Evolutionary conservation across 768 basidiomycete genomes (phyloP).

Genomic region (Fistulinella prunicolor): DNA sequence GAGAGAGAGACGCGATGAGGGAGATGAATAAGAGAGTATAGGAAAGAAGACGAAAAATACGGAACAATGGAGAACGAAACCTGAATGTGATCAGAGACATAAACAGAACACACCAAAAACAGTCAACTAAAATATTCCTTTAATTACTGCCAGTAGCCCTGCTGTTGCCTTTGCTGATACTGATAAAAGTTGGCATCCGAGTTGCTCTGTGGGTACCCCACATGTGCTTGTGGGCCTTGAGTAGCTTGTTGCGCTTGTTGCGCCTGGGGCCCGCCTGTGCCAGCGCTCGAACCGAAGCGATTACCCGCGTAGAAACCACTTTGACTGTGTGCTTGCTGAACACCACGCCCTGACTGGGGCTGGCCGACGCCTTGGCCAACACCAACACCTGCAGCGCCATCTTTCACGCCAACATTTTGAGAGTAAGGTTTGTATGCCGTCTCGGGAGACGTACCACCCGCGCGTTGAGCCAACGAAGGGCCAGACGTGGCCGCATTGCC

Average conservation of each 20-base stretch:
- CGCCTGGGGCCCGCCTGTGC: conserved; percentile 45
- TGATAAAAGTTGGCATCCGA: conserved; percentile 69
- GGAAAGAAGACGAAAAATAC: conserved; percentile 6
- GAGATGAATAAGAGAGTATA: not conserved
- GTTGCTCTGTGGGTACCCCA: conserved; percentile 50
- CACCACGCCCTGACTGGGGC: conserved; percentile 41
- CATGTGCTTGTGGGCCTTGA: conserved; percentile 39
- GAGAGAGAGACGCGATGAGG: conserved; percentile 5
- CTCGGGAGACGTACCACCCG: conserved; percentile 61
- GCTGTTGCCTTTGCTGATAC: conserved; percentile 65
- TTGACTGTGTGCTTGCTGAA: conserved; percentile 43
- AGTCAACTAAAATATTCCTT: conserved; percentile 9
- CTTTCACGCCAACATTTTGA: conserved; percentile 50
- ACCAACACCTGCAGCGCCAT: conserved; percentile 48
- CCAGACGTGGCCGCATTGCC: conserved; percentile 41
- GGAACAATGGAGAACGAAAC: conserved; percentile 4
- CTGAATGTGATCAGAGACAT: conserved; percentile 1
- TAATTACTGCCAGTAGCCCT: conserved; percentile 52
- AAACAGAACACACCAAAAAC: conserved; percentile 1
- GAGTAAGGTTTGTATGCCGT: conserved; percentile 74
- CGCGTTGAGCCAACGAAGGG: conserved; percentile 43
- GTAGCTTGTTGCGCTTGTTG: conserved; percentile 42
- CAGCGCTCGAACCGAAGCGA: conserved; percentile 43
- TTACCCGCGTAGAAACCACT: conserved; percentile 45
- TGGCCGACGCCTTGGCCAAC: conserved; percentile 34